Conservation (phyloP, 768 basidiomycete species). For the Zangia roseola region DNA sequence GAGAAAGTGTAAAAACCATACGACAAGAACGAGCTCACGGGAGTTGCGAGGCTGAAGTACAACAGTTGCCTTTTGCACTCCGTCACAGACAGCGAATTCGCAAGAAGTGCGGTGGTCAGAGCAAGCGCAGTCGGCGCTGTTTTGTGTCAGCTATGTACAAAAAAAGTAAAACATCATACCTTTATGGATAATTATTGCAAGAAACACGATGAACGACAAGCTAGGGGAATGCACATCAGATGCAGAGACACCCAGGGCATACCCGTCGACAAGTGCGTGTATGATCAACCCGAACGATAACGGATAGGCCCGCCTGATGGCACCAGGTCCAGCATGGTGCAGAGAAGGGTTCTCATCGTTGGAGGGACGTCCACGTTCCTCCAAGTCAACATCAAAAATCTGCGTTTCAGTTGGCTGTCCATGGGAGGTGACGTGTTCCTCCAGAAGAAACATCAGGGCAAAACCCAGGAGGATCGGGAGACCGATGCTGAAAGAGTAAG, state of each 20-base stretch:
- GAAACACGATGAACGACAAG: constrained; percentile 81
- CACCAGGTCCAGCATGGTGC: constrained; percentile 14
- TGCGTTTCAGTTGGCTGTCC: constrained; percentile 36
- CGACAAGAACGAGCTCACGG: constrained; percentile 75
- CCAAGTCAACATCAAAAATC: constrained; percentile 61
- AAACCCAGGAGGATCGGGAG: constrained; percentile 64
- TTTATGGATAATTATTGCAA: constrained; percentile 92
- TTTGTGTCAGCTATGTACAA: constrained; percentile 9
- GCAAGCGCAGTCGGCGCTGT: constrained; percentile 90
- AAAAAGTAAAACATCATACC: constrained; percentile 37
- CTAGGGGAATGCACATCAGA: constrained; percentile 41
- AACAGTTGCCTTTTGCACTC: constrained; percentile 75
- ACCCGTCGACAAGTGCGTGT: constrained; percentile 89
- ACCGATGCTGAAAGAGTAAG: constrained; percentile 56
- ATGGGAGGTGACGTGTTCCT: constrained; percentile 58
- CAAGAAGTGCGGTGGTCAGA: constrained; percentile 80
- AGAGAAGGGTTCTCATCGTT: constrained; percentile 14
- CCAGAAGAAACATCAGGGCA: constrained; percentile 56
- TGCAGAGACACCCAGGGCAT: constrained; percentile 83
- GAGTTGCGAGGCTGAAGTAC: constrained; percentile 83
- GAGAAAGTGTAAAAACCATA: constrained; percentile 60
- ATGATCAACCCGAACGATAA: constrained; percentile 84
- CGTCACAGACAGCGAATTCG: constrained; percentile 62
- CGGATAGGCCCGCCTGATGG: constrained; percentile 52
- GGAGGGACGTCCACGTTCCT: constrained; percentile 47